A percentile compares a stretch with the other conserved stretches of the same genome.
phyloP scores from a whole-genome alignment of 2,329 filamentous ascomycete genomes.

The Penicillium freii region DNA sequence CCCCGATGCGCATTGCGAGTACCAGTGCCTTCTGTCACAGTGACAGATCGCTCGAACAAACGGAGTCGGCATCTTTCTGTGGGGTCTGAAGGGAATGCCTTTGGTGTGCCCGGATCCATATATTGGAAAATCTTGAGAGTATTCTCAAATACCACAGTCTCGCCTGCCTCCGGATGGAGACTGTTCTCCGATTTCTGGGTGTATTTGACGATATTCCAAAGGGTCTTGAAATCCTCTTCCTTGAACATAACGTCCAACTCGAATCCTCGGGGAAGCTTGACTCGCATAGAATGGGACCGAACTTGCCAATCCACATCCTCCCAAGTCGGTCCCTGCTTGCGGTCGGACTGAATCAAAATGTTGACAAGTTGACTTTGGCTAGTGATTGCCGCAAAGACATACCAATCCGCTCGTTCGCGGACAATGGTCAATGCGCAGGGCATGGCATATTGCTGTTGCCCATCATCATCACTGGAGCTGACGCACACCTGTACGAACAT shows the following conservation, averaged over 20 bases:
- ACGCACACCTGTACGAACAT: constrained; percentile 72
- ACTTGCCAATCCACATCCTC: constrained; percentile 77
- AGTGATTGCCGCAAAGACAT: constrained; percentile 69
- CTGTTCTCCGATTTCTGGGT: constrained; percentile 71
- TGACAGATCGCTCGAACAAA: constrained; percentile 69
- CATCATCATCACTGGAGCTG: constrained; percentile 65
- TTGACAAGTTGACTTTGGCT: constrained; percentile 79
- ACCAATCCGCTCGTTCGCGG: constrained; percentile 66
- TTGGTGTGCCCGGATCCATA: constrained; percentile 69
- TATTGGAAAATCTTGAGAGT: constrained; percentile 75
- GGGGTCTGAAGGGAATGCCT: constrained; percentile 72
- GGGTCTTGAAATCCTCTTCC: constrained; percentile 72
- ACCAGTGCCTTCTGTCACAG: constrained; percentile 70
- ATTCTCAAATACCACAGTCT: constrained; percentile 66
- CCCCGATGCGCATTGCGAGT: constrained; percentile 72
- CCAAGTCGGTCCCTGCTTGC: constrained; percentile 70
- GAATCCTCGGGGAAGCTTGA: constrained; percentile 74
- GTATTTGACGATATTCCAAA: constrained; percentile 85
- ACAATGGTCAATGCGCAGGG: constrained; percentile 74
- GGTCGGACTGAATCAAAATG: constrained; percentile 67
- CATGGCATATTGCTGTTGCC: constrained; percentile 63
- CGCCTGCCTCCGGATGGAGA: constrained; percentile 66
- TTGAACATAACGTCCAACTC: constrained; percentile 67
- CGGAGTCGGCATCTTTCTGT: constrained; percentile 69
- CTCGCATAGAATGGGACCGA: constrained; percentile 62